Base-by-base conservation (phyloP, 1,284 basidiomycete genomes). In the Rhodotorula sp. region DNA sequence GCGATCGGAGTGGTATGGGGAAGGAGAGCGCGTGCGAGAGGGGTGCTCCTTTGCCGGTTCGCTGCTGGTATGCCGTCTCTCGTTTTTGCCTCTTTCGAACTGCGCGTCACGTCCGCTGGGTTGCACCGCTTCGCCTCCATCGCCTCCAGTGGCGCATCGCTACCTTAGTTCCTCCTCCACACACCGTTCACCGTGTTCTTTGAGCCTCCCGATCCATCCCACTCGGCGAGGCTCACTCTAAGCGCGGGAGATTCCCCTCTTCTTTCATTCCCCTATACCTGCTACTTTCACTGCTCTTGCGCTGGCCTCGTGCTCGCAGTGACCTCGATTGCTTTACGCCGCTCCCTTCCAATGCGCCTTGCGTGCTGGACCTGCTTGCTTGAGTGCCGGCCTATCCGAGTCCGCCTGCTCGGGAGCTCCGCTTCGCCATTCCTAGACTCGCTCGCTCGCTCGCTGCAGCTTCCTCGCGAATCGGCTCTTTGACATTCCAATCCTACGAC, bases 191-290 rank as follows among this genome's bases (percentile, higher is more conserved):
- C 63, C 63, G 63, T 34, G 63, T 36, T 44, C 25, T 64, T 64
- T 64, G 63, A 64, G 63, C 63, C 55, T 34, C 63, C 46, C 63
- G 61, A 64, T 37, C 34, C 15, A 25, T 25, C 21, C 63, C 44
- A 50, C 54, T 48, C 54, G 54, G 46, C 44, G 51, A n/a, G 63
- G 63, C 54, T 64, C 63, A 64, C 63, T 64, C 63, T 64, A 57
- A 54, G 54, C 63, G 54, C 63, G 63, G 63, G 63, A 64, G 63
- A 64, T 64, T 64, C 39, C 62, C 62, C 32, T 44, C 39, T 27
- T 27, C 29, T 17, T 21, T n/a, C n/a, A n/a, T n/a, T 46, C 19
- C 6, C 39, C 32, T 21, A 32, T 44, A 32, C 41, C 51, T 55
- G 22, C 50, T 51, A 15, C 3, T 15, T 3, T n/a, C n/a, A n/a